Evolutionary conservation across 2,329 filamentous ascomycete genomes (phyloP).

Genomic region (Colletotrichum camelliae): DNA sequence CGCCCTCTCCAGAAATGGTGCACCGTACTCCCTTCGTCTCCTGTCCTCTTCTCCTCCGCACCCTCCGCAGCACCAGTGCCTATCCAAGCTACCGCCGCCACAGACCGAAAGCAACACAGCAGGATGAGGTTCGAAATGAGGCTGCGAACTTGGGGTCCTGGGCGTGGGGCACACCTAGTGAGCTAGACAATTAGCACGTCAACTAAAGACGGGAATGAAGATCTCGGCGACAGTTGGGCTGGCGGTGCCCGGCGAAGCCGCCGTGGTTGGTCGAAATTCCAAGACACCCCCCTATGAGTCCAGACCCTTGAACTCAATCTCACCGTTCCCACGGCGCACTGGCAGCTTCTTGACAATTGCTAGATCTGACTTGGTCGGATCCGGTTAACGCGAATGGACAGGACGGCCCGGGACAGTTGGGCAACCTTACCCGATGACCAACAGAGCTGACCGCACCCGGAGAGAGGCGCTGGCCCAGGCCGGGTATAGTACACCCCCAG

Average conservation of each 20-base stretch:
- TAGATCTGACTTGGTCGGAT: background rate
- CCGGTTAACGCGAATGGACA: background rate
- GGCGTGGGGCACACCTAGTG: background rate
- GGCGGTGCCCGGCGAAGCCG: background rate
- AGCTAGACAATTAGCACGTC: background rate
- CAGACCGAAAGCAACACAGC: conserved; percentile 1
- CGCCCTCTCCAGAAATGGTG: background rate
- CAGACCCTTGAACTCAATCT: background rate
- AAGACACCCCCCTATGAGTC: background rate
- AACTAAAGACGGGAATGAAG: conserved; percentile 7
- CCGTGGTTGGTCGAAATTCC: background rate
- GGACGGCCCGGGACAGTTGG: background rate
- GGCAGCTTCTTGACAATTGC: background rate
- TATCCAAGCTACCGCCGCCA: background rate
- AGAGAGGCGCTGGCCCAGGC: background rate
- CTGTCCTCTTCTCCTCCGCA: background rate
- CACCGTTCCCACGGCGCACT: background rate
- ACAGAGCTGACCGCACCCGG: conserved; percentile 1
- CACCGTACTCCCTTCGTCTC: background rate
- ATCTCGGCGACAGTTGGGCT: background rate
- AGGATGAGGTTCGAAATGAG: background rate
- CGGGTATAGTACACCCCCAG: background rate
- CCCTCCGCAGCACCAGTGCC: background rate
- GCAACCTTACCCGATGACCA: background rate
- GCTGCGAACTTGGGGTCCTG: background rate